Base-by-base conservation (phyloP, 768 basidiomycete genomes). In the Termitomyces sp. region DNA sequence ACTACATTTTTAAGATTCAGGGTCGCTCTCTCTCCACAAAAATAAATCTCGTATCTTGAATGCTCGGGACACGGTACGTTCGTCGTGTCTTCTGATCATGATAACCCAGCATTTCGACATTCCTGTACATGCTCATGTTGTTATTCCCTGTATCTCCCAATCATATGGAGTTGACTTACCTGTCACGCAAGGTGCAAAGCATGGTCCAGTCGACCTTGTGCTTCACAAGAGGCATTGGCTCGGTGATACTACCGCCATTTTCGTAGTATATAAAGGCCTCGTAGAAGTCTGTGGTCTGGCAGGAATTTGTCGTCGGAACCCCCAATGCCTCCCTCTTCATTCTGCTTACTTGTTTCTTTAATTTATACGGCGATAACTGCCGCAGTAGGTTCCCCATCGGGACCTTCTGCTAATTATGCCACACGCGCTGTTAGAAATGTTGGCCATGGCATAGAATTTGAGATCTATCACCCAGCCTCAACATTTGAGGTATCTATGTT, bases 381-480 rank as follows among this genome's bases (percentile, higher is more conserved):
- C 6, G 50, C 55, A 16, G 18, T 8, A 15, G 55, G 42, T 54
- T 44, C 53, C 16, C 28, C 41, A 44, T 47, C 49, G 22, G 49
- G 41, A 29, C 15, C 15, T 7, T 29, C 49, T 29, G 9, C 39
- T 36, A 55, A 55, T 33, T 39, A 49, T 33, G 54, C 60, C 22
- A 64, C 63, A 5, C 63, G 57, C 44, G 55, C 46, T 26, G 31
- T 44, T n/a, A 56, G 60, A 36, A 57, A 13, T 49, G 57, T 64
- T 42, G 60, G 60, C 18, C 48, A 33, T 36, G 55, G 58, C n/a
- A 18, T 64, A 12, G 9, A 51, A 31, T 20, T 64, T n/a, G 63
- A 64, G 50, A 55, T 41, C 22, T 64, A 39, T 46, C 63, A 64
- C 16, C 63, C 63, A 15, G 31, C 48, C 5, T 64, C 63, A 2